Evolutionary conservation across 352 stramenopile genomes (phyloP), one percentile per base, ranked within the genome.

Genomic region (Globisporangium radiosum): DNA sequence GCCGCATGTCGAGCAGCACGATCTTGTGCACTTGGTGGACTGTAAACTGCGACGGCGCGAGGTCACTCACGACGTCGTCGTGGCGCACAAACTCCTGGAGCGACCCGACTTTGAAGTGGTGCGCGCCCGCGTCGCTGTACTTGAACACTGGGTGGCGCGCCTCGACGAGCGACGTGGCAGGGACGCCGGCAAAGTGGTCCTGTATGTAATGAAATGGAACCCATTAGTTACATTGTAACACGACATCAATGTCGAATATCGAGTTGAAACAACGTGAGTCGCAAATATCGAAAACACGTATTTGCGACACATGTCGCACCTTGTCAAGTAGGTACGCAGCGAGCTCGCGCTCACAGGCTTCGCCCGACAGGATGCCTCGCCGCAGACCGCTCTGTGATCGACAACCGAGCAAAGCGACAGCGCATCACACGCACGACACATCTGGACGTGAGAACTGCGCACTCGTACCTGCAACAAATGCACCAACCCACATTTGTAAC

Each of bases 11-110:
- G 39, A 99, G 71, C 57, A 99, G 78, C 38, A 97, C 97, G 74
- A 99, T 98, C 71, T 98, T 99, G 75, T 99, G 97, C 15, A 99
- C 94, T 85, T 99, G 85, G 56, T 90, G 81, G 0, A 69, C 62
- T 59, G 68, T 95, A 60, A 95, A 95, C 61, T 96, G 88, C 53
- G 78, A 96, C 44, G 91, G 90, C 47, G 87, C 90, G 8, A 98
- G 68, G 62, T 98, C 95, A 67, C 97, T 97, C 57, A 94, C 96
- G 10, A 96, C 90, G 64, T 97, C 96, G 65, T 98, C 92, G 56
- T 97, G 90, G 6, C 90, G 75, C 36, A 99, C 83, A 71, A 97
- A 99, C 64, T 98, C 92, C 72, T 99, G 97, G 25, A 99, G 85
- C 33, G 90, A 98, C 37, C 97, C 97, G 52, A 98, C 80, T 68